Evolutionary conservation across 305 asterid species (phyloP).

Genomic region (Solanum hybrid): DNA sequence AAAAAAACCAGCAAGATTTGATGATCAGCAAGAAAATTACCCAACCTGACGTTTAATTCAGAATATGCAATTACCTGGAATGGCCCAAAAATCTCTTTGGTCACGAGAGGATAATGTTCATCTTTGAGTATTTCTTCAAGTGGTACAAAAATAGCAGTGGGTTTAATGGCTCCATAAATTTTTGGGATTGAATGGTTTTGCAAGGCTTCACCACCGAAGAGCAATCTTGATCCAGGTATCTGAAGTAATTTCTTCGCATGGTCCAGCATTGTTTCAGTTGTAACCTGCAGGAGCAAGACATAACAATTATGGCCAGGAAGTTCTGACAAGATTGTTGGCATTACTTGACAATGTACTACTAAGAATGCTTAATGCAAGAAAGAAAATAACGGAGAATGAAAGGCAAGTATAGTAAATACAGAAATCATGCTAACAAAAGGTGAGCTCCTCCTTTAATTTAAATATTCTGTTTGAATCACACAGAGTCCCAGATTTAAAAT

Average conservation of each 20-base stretch:
- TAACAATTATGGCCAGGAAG: neutral
- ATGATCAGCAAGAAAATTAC: neutral
- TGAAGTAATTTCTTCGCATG: slow-evolving; percentile 59
- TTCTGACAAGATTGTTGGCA: neutral
- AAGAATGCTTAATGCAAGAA: neutral
- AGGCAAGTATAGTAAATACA: neutral
- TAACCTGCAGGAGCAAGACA: slow-evolving; percentile 35
- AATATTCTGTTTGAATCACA: neutral
- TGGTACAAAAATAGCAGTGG: slow-evolving; percentile 92
- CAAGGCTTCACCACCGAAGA: slow-evolving; percentile 81
- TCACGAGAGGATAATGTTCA: slow-evolving; percentile 59
- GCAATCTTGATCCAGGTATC: slow-evolving; percentile 73
- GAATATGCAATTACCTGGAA: slow-evolving; percentile 54
- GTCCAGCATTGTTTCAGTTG: slow-evolving; percentile 74
- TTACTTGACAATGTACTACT: neutral
- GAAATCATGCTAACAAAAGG: neutral
- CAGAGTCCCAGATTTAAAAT: neutral
- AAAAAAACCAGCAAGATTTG: neutral
- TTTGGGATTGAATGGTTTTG: slow-evolving; percentile 73
- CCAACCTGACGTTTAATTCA: neutral
- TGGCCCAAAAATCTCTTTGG: slow-evolving; percentile 91
- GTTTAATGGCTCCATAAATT: slow-evolving; percentile 85
- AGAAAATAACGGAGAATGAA: neutral
- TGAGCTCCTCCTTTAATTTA: neutral
- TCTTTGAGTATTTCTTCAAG: slow-evolving; percentile 73